Base-by-base conservation (phyloP, 2,329 filamentous ascomycete genomes). In the Pseudopyrenochaeta lycopersici region DNA sequence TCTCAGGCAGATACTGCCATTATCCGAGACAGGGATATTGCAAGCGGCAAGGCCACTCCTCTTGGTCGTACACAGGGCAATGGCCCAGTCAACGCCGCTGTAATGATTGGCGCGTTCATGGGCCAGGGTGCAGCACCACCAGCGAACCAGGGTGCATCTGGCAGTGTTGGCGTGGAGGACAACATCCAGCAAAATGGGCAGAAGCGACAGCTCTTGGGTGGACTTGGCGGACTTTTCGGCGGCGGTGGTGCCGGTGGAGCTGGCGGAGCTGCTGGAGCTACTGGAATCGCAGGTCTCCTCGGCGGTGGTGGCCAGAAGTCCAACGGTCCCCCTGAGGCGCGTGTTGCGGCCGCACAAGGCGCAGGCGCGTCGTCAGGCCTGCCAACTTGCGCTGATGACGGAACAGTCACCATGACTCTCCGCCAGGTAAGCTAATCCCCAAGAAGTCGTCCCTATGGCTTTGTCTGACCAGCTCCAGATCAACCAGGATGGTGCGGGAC, bases 401-500 rank as follows among this genome's bases (percentile, higher is more conserved):
- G 88, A 55, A 81, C 80, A 33, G 78, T 90, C 64, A 81, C 80
- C 39, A 82, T 90, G 82, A 86, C 82, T 45, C 88, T 85, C 76
- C 85, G 86, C 67, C 84, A 90, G 62, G 68, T 71, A 58, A 49
- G 60, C 18, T 33, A 31, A n/a, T 23, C 21, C 32, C 12, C 14
- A n/a, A n/a, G 15, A 38, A 18, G 11, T 30, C 14, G 1, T 40
- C n/a, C 6, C 2, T 3, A 36, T 7, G 14, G n/a, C 32, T 10
- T 2, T n/a, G 15, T 27, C 47, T 54, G 41, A 58, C 46, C 35
- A 7, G 10, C 32, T 38, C 1, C 30, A 71, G 64, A 71, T 90
- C 77, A 90, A 90, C 81, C 87, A 89, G 72, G 87, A 90, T 60
- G 88, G 88, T 20, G 88, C 87, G 1, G 88, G 88, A 1, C 86